Evolutionary conservation across 1,284 basidiomycete genomes (phyloP).

Genomic region (Coriolopsis trogii): DNA sequence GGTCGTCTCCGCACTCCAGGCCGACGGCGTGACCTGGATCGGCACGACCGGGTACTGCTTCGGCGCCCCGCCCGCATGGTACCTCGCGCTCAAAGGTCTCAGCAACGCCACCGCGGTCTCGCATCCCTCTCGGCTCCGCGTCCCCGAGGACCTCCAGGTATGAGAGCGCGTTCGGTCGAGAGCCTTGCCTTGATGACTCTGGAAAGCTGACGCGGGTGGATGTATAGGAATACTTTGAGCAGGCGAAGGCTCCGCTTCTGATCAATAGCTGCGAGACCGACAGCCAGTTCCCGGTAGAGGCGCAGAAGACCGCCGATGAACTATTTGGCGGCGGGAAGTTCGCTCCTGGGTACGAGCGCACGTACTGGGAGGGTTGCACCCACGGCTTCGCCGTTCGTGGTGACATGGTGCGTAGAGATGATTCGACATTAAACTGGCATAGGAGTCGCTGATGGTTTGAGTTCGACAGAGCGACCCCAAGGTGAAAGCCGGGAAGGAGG

Average conservation of each 20-base stretch:
- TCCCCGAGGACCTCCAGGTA: conserved; percentile 67
- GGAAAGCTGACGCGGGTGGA: conserved; percentile 57
- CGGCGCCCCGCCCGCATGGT: conserved; percentile 59
- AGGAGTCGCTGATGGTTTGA: too few relatives aligned
- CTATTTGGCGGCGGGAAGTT: conserved; percentile 30
- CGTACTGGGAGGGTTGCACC: conserved; percentile 46
- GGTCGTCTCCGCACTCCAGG: conserved; percentile 59
- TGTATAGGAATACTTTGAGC: conserved; percentile 55
- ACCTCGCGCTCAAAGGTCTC: conserved; percentile 65
- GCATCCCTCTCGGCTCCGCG: conserved; percentile 72
- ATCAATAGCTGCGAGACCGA: conserved; percentile 55
- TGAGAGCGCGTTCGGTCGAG: too few relatives aligned
- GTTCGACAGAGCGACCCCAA: conserved; percentile 37
- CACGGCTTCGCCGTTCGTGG: conserved; percentile 57
- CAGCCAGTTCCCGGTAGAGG: conserved; percentile 12
- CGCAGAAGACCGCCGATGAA: conserved; percentile 14
- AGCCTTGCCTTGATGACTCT: too few relatives aligned
- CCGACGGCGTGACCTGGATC: conserved; percentile 57
- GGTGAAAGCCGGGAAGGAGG: conserved; percentile 42
- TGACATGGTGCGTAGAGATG: conserved; percentile 30
- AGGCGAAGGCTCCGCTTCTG: conserved; percentile 56
- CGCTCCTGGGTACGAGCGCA: conserved; percentile 32
- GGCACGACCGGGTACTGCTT: conserved; percentile 74
- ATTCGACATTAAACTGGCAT: background rate
- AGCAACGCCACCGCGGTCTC: conserved; percentile 57